Percentiles rank a stretch among this genome's conserved stretches.
phyloP scores from a whole-genome alignment of 257 asterid species.

The Anisodus tanguticus region DNA sequence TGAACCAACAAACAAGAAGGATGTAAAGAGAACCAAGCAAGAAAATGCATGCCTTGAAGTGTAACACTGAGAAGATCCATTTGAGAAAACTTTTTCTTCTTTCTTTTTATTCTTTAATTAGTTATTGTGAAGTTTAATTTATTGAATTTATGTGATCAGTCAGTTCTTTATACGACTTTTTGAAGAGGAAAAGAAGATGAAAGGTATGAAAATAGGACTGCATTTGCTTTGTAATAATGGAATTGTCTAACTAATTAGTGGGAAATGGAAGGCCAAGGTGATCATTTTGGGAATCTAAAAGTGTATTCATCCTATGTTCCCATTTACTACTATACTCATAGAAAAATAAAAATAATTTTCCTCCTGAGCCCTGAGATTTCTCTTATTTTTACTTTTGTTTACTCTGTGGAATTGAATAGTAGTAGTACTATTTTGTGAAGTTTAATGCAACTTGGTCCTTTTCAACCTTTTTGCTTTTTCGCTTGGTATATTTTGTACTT shows the following conservation, averaged over 20 bases:
- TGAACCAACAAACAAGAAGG: no score
- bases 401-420: no score
- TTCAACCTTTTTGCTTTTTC: no score
- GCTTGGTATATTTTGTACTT: no score
- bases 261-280: neutral
- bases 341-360: no score
- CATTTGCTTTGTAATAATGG: no score
- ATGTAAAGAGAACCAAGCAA: constrained; percentile 44
- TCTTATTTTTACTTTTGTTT: no score
- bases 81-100: neutral
- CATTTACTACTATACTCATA: neutral
- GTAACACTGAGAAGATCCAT: constrained; percentile 44
- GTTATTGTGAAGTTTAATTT: neutral
- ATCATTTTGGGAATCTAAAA: neutral
- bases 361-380: no score
- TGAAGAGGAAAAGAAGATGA: neutral
- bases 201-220: neutral
- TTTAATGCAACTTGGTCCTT: no score
- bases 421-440: no score
- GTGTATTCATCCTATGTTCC: neutral
- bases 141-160: neutral
- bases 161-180: neutral
- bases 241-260: neutral
- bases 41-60: constrained; percentile 36
- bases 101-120: neutral